phyloP scores from a whole-genome alignment of 331 rosid genomes.

The Telfairia occidentalis region DNA sequence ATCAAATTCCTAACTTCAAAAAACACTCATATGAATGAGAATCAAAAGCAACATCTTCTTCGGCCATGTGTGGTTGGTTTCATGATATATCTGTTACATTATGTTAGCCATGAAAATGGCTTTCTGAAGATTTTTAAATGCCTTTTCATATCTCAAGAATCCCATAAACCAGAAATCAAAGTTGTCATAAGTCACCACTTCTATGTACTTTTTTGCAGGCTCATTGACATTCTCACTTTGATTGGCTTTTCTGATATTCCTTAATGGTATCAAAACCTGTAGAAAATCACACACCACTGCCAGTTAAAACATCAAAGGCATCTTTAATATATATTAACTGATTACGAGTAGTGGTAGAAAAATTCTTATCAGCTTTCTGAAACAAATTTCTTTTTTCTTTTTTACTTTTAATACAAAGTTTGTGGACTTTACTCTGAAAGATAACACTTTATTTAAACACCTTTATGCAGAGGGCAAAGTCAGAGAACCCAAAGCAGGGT shows the following conservation, averaged over 20 bases:
- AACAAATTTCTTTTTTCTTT: neutral
- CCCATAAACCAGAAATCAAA: constrained; percentile 87
- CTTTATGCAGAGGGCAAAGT: neutral
- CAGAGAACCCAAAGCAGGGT: neutral
- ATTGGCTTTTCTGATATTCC: constrained; percentile 39
- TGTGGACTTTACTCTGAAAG: neutral
- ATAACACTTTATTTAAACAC: neutral
- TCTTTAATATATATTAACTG: neutral
- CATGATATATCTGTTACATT: neutral
- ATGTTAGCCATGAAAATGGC: constrained; percentile 40
- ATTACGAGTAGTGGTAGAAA: neutral
- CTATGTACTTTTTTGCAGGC: constrained; percentile 47
- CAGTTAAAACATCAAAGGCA: neutral
- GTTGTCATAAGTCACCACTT: constrained; percentile 50
- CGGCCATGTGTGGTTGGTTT: neutral
- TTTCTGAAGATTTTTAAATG: constrained; percentile 45
- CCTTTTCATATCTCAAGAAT: constrained; percentile 55
- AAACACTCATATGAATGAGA: neutral
- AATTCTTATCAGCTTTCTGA: neutral
- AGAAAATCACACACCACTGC: neutral
- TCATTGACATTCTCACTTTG: constrained; percentile 50
- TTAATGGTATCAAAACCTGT: constrained; percentile 66
- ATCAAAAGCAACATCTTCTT: neutral
- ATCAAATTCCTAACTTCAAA: neutral
- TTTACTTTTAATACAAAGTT: neutral